Evolutionary conservation across 345 rosid genomes (phyloP), one percentile per base, ranked within the genome.

Genomic region (Conringia planisiliqua): DNA sequence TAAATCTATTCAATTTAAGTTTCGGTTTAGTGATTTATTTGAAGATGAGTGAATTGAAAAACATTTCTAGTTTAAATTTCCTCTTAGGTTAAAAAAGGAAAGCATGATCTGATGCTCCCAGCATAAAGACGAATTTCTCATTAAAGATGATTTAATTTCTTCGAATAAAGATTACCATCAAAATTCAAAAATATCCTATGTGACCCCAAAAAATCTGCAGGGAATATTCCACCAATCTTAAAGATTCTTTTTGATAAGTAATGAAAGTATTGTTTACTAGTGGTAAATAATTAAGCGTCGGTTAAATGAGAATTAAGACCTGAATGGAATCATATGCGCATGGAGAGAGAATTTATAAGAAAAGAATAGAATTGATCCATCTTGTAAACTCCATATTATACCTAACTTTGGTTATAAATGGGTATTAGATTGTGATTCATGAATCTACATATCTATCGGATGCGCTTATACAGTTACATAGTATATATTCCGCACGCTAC

Each of bases 401-500:
- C 76, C 44, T 62, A 51, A 62, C 35, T 29, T 42, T 27, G 22
- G 64, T 14, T 62, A 27, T 54, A 43, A 54, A 20, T 7, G 71
- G 57, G 4, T 5, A 10, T 51, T 52, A 72, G 56, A 54, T 72
- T 42, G 46, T 10, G 43, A 54, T 54, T 64, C 62, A 10, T 63
- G 38, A 54, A 42, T 63, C 43, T 35, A 30, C 20, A 10, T 10
- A 20, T 39, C 9, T 64, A 64, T 54, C 36, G 10, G 44, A 40
- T 42, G 24, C 44, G 10, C 10, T 7, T 35, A 35, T 35, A 35
- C 38, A 7, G 38, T 11, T 52, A 29, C 17, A 11, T 36, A 26
- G 38, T 16, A 74, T 55, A 56, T 36, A 36, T 46, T 58, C 51
- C 67, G n/a, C 66, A 74, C 39, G 66, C 12, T 47, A 27, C 18